Evolutionary conservation across 2,329 filamentous ascomycete species (phyloP).

Genomic region (Coniella lustricola): DNA sequence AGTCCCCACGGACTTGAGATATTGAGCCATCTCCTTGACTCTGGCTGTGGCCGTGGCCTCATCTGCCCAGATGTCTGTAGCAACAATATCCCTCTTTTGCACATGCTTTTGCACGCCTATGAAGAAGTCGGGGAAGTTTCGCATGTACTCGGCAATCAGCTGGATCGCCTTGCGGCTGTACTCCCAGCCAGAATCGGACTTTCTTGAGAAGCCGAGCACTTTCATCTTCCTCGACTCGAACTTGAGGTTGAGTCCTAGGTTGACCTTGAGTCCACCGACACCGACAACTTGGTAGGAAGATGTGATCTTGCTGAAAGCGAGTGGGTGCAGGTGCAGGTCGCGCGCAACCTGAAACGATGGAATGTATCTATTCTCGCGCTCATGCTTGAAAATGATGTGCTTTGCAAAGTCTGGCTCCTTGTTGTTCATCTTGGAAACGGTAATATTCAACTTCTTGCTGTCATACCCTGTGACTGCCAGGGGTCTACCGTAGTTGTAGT

Average conservation of each 20-base stretch:
- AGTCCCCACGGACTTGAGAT: conserved; percentile 86
- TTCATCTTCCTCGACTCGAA: conserved; percentile 95
- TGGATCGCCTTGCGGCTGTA: conserved; percentile 81
- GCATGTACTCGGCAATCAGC: conserved; percentile 83
- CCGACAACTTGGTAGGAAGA: conserved; percentile 80
- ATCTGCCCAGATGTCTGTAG: conserved; percentile 78
- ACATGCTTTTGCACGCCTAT: conserved; percentile 80
- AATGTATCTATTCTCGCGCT: conserved; percentile 66
- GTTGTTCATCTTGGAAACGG: conserved; percentile 63
- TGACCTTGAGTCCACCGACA: conserved; percentile 75
- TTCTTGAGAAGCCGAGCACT: conserved; percentile 90
- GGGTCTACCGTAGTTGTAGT: conserved; percentile 86
- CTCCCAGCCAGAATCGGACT: conserved; percentile 84
- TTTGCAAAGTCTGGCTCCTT: conserved; percentile 78
- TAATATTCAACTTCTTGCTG: conserved; percentile 68
- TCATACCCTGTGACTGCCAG: conserved; percentile 73
- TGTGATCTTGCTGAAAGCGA: conserved; percentile 91
- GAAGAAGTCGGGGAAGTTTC: conserved; percentile 90
- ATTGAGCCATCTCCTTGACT: conserved; percentile 88
- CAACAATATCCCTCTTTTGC: conserved; percentile 73
- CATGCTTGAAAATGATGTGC: conserved; percentile 62
- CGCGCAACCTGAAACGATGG: conserved; percentile 87
- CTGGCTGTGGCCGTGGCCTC: conserved; percentile 62
- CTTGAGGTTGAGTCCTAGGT: conserved; percentile 91
- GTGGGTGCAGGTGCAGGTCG: conserved; percentile 71